Percentiles rank a stretch among this genome's conserved stretches.
Evolutionary conservation across 345 rosid species (phyloP).

Genomic region (rapeseed (Brassica napus)): DNA sequence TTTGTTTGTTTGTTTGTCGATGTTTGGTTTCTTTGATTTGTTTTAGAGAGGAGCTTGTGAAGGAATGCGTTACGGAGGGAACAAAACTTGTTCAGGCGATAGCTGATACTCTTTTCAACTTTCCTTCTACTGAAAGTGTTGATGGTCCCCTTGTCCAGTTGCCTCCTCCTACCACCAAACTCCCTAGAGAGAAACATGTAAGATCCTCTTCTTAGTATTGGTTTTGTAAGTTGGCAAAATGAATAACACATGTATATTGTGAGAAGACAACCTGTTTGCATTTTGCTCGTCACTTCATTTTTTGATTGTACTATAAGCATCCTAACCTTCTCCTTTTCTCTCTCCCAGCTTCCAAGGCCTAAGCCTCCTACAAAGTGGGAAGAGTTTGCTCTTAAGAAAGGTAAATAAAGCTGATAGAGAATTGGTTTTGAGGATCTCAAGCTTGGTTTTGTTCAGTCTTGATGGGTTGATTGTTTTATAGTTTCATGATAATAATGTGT

Average conservation of each 20-base stretch:
- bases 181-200: constrained; percentile 91
- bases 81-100: constrained; percentile 72
- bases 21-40: neutral
- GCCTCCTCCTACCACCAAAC: constrained; percentile 70
- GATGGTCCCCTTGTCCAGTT: constrained; percentile 82
- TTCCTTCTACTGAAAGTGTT: constrained; percentile 71
- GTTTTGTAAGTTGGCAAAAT: neutral
- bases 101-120: constrained; percentile 65
- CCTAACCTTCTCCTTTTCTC: neutral
- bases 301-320: neutral
- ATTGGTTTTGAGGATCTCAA: neutral
- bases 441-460: constrained; percentile 8
- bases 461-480: neutral
- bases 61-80: constrained; percentile 60
- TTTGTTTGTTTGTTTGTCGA: neutral
- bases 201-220: constrained; percentile 23
- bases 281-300: neutral
- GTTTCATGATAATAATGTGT: neutral
- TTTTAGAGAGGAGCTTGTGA: constrained; percentile 67
- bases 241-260: neutral
- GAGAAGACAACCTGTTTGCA: neutral
- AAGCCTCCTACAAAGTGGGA: constrained; percentile 47
- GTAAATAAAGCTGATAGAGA: constrained; percentile 36
- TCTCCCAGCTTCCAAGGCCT: constrained; percentile 39
- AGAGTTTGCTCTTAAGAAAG: constrained; percentile 48